Conservation (phyloP, 2,329 filamentous ascomycete genomes). For the Monosporascus sp. region DNA sequence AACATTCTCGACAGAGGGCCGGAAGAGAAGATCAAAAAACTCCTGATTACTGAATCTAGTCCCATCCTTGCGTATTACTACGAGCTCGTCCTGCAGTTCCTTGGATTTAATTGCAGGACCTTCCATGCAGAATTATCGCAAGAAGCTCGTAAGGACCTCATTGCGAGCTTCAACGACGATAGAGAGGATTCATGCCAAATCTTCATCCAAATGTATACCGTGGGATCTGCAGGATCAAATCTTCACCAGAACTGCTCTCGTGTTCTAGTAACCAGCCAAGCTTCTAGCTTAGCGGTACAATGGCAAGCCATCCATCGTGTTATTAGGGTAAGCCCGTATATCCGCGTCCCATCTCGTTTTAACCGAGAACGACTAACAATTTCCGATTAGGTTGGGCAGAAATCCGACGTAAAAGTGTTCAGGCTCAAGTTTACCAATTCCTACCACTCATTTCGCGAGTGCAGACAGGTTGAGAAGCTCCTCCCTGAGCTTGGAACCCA, state of each 20-base stretch:
- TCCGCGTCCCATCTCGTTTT: too few species aligned
- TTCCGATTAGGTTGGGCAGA: slow-evolving; percentile 19
- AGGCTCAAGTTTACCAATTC: slow-evolving; percentile 22
- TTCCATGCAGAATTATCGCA: slow-evolving; percentile 17
- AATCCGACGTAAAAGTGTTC: slow-evolving; percentile 18
- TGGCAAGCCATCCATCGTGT: slow-evolving; percentile 24
- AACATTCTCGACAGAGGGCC: slow-evolving; percentile 13
- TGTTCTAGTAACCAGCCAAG: slow-evolving; percentile 22
- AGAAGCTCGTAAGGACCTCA: slow-evolving; percentile 16
- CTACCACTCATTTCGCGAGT: slow-evolving; percentile 21
- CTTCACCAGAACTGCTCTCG: slow-evolving; percentile 22
- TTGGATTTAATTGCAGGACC: slow-evolving; percentile 21
- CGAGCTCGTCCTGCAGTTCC: slow-evolving; percentile 23
- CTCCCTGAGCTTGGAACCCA: slow-evolving; percentile 21
- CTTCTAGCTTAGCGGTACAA: slow-evolving; percentile 19
- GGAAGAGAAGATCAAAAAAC: slow-evolving; percentile 19
- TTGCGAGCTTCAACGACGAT: slow-evolving; percentile 20
- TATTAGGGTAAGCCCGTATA: slow-evolving; percentile 20
- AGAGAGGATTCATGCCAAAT: slow-evolving; percentile 18
- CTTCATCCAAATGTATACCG: slow-evolving; percentile 25
- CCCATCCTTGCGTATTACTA: slow-evolving; percentile 26
- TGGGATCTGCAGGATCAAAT: slow-evolving; percentile 24
- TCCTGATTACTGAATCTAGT: slow-evolving; percentile 22
- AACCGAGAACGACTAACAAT: slow-evolving; percentile 6
- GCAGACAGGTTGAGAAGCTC: slow-evolving; percentile 24